Evolutionary conservation across 441 rosid genomes (phyloP), one percentile per base, ranked within the genome.

Genomic region (Theobroma grandiflorum): DNA sequence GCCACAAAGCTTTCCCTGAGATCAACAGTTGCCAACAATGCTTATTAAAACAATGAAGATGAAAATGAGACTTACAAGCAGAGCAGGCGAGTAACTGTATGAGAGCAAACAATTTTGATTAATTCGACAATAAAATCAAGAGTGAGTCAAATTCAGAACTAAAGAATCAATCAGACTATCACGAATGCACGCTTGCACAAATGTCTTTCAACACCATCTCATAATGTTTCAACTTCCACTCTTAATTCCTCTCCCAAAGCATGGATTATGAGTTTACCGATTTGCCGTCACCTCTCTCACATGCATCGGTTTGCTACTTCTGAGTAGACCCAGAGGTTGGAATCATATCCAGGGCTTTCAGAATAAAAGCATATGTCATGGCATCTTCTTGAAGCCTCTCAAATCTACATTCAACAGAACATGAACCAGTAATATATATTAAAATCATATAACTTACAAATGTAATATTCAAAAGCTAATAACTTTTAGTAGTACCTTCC

Each of bases 351-450:
- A 96, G 86, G 73, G 91, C 90, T 88, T 90, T 94, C 89, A 93
- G 72, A 58, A 96, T 74, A 83, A 91, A 94, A 20, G 98, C 83
- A 76, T 76, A 89, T 8, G 76, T 88, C 76, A 96, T 87, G 71
- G 99, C 98, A 59, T 90, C 92, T 84, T 93, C 98, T 78, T 87
- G 89, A 72, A 96, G 99, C 91, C 85, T 94, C 93, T 94, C 98
- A 79, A 96, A 96, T 86, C 98, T 96, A 90, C 90, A 88, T 35
- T 73, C 49, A 53, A 71, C 22, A 50, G 47, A 37, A 64, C 4
- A 42, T 68, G 4, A 42, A 76, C 20, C 38, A 18, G 9, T 35
- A 43, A 49, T 20, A 74, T 50, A n/a, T 31, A n/a, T 2, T 26
- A 26, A 82, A 35, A n/a, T 8, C 33, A 20, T 69, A 35, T 4